Conservation (phyloP, 768 basidiomycete species). For the Termitomyces bulborhizus region DNA sequence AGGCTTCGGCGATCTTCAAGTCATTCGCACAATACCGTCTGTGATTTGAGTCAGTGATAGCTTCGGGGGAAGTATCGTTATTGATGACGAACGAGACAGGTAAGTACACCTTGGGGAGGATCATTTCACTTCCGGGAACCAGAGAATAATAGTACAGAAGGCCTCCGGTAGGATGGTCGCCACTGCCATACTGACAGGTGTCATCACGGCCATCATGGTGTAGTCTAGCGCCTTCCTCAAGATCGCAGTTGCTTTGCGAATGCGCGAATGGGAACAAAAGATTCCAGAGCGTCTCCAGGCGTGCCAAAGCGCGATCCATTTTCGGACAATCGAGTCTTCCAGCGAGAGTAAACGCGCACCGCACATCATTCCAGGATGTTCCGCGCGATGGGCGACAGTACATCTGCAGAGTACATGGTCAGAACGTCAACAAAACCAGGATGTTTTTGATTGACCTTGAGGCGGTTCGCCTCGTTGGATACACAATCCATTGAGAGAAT, state of each 20-base stretch:
- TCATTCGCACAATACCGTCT: conserved; percentile 25
- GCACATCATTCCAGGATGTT: conserved; percentile 22
- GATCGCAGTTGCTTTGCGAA: conserved; percentile 17
- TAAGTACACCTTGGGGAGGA: conserved; percentile 26
- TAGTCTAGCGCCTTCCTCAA: conserved; percentile 11
- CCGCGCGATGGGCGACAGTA: conserved; percentile 23
- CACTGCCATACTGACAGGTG: conserved; percentile 6
- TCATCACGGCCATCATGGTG: conserved; percentile 1
- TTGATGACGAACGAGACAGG: conserved; percentile 23
- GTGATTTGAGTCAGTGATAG: background rate
- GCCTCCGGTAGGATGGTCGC: conserved; percentile 21
- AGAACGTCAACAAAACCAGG: background rate
- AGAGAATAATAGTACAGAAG: conserved; percentile 26
- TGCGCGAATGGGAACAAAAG: conserved; percentile 22
- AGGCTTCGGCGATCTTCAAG: conserved; percentile 17
- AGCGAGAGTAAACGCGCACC: conserved; percentile 20
- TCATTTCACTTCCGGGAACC: conserved; percentile 18
- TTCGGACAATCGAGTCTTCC: conserved; percentile 20
- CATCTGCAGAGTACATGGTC: conserved; percentile 13
- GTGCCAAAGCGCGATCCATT: conserved; percentile 15
- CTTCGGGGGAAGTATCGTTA: background rate
- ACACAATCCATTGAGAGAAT: conserved; percentile 26
- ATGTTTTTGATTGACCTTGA: conserved; percentile 16
- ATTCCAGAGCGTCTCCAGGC: conserved; percentile 23
- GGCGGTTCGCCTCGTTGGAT: conserved; percentile 18